Conservation (phyloP, 2,329 filamentous ascomycete genomes). For the Fusarium staphyleae region DNA sequence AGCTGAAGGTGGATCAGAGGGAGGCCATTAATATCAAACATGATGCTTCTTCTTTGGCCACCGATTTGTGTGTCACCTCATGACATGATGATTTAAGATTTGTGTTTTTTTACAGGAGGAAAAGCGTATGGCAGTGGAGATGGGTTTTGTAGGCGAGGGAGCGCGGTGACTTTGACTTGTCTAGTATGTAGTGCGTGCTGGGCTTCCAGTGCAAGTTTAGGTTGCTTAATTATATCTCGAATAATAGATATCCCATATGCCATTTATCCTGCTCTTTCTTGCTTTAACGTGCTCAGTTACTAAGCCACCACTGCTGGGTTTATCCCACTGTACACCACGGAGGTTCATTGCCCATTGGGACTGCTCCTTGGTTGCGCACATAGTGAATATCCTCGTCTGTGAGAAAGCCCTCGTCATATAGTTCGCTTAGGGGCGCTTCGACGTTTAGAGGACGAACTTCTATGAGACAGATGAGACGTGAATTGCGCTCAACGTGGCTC, state of each 20-base stretch:
- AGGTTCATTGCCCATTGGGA: constrained; percentile 58
- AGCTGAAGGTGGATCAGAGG: constrained; percentile 11
- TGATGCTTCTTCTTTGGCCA: background rate
- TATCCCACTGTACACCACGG: background rate
- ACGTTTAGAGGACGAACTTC: constrained; percentile 92
- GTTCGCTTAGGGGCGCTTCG: constrained; percentile 78
- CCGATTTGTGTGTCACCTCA: background rate
- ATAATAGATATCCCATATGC: constrained; percentile 3
- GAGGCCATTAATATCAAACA: no score
- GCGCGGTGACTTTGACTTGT: background rate
- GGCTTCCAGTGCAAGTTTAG: background rate
- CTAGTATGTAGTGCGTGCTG: background rate
- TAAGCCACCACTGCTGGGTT: background rate
- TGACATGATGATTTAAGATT: constrained; percentile 16
- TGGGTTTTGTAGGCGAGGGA: constrained; percentile 5
- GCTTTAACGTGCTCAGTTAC: no score
- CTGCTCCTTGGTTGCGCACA: constrained; percentile 87
- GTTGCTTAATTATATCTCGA: constrained; percentile 3
- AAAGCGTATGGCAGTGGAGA: background rate
- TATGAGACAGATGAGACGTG: constrained; percentile 83
- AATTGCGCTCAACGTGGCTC: constrained; percentile 78
- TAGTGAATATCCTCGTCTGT: constrained; percentile 90
- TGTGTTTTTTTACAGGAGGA: constrained; percentile 2
- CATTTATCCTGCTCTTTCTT: background rate
- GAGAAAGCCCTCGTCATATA: constrained; percentile 83